A percentile compares a stretch with the other conserved stretches of the same genome.
phyloP scores from a whole-genome alignment of 2,329 filamentous ascomycete genomes.

The Pseudogymnoascus sp. region DNA sequence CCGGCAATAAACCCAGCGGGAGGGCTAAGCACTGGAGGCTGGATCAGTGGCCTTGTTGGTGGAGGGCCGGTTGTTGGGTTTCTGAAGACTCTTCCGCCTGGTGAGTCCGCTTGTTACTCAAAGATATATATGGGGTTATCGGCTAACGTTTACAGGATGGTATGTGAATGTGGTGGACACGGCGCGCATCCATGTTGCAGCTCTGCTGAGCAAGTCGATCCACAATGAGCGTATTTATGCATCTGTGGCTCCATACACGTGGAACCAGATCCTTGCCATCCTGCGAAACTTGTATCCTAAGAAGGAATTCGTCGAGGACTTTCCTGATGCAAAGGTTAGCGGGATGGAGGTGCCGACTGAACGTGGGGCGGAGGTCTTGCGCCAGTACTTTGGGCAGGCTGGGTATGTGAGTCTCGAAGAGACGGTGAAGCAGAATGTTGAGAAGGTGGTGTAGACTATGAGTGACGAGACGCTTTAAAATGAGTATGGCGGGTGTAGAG shows the following conservation, averaged over 20 bases:
- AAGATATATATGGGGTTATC: too few relatives aligned
- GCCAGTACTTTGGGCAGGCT: not conserved
- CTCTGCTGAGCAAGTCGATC: conserved; percentile 20
- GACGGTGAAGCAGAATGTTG: conserved; percentile 1
- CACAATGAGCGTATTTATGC: conserved; percentile 22
- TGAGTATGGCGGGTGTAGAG: too few relatives aligned
- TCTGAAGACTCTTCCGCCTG: conserved; percentile 11
- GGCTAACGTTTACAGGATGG: not conserved
- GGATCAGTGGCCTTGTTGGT: conserved; percentile 19
- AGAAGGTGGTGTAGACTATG: not conserved
- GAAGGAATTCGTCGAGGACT: conserved; percentile 12
- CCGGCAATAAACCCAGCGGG: conserved; percentile 13
- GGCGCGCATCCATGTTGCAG: conserved; percentile 24
- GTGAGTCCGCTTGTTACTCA: not conserved
- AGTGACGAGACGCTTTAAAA: too few relatives aligned
- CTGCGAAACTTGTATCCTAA: conserved; percentile 17
- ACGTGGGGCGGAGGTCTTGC: not conserved
- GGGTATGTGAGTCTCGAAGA: conserved; percentile 6
- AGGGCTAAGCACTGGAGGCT: conserved; percentile 18
- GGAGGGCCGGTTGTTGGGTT: conserved; percentile 14
- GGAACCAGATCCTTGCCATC: conserved; percentile 17
- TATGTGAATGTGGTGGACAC: conserved; percentile 21
- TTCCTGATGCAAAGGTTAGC: not conserved
- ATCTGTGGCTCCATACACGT: conserved; percentile 19
- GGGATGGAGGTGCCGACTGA: not conserved